A percentile compares a stretch with the other conserved stretches of the same genome.
These are phyloP conservation scores for Clavispora santaluciae DNA, from an alignment of 805 yeast genomes.

Conservation along the genomic window DNA sequence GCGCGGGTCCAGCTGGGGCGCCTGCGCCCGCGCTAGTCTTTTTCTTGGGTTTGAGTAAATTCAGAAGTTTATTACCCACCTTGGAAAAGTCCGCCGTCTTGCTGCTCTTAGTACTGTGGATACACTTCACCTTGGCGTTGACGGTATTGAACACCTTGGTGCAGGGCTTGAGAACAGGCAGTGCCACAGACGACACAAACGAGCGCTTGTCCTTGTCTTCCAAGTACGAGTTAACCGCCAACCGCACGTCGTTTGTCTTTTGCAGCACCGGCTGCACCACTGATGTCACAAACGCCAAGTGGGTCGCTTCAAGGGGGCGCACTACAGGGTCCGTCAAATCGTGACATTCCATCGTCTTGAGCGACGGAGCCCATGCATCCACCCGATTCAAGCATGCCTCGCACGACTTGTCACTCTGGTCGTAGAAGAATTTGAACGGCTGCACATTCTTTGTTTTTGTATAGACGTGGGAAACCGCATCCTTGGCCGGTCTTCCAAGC, in stretches of 20 bases:
- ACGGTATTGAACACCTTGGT: not conserved
- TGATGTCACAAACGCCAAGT: slow-evolving; percentile 22
- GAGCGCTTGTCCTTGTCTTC: not conserved
- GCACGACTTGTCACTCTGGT: slow-evolving; percentile 47
- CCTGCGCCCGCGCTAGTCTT: not conserved
- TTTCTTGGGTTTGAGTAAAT: not conserved
- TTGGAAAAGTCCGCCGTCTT: not conserved
- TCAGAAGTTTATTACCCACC: not conserved
- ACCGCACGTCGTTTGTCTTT: slow-evolving; percentile 36
- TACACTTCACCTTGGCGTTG: not conserved
- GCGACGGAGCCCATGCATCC: slow-evolving; percentile 56
- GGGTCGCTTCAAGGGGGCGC: slow-evolving; percentile 48
- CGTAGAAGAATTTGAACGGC: slow-evolving; percentile 24
- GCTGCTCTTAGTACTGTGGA: not conserved
- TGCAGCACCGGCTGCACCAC: slow-evolving; percentile 46
- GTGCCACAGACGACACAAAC: not conserved
- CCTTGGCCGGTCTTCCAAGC: not conserved
- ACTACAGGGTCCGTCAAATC: slow-evolving; percentile 45
- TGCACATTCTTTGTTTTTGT: not conserved
- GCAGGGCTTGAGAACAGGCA: not conserved
- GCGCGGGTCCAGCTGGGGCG: not conserved
- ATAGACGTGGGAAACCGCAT: not conserved
- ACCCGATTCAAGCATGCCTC: slow-evolving; percentile 51
- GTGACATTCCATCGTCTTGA: slow-evolving; percentile 49
- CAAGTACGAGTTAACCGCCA: slow-evolving; percentile 1